These are phyloP conservation scores for Stephanodiscus minutulus DNA, from an alignment of 108 stramenopile species.

Conservation along the genomic window DNA sequence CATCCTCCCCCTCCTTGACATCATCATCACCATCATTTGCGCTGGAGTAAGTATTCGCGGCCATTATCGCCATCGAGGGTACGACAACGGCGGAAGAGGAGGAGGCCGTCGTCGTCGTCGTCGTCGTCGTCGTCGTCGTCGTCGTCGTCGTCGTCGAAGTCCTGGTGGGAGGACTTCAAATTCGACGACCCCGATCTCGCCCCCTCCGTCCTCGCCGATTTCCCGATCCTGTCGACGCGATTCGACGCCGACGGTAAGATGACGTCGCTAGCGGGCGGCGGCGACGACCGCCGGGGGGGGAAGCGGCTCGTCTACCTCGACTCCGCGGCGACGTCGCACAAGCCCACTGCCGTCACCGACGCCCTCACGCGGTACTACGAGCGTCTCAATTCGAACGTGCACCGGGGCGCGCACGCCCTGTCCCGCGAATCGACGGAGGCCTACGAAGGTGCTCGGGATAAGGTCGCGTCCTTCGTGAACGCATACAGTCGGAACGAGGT, in stretches of 20 bases:
- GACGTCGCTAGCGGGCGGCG: not conserved
- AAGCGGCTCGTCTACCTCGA: constrained; percentile 91
- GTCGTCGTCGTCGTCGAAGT: constrained; percentile 6
- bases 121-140: constrained; percentile 1
- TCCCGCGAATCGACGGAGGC: constrained; percentile 85
- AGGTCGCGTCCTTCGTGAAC: constrained; percentile 78
- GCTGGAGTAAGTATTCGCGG: too few species aligned
- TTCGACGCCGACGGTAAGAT: constrained; percentile 44
- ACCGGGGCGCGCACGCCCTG: constrained; percentile 91
- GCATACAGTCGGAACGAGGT: constrained; percentile 83
- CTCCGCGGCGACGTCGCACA: constrained; percentile 96
- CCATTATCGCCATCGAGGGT: too few species aligned
- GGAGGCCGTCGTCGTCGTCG: not conserved
- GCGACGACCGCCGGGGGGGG: constrained; percentile 4
- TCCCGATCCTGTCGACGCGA: constrained; percentile 42
- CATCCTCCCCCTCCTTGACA: not conserved
- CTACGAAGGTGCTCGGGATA: constrained; percentile 89
- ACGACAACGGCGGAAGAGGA: too few species aligned
- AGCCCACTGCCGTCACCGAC: constrained; percentile 84
- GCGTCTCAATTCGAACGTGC: constrained; percentile 89
- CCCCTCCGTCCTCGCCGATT: constrained; percentile 40
- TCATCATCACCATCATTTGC: too few species aligned
- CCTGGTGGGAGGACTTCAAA: constrained; percentile 49
- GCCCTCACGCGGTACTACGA: constrained; percentile 74
- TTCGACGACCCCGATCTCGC: constrained; percentile 40